Conservation (phyloP, 2,329 filamentous ascomycete species). For the Verruconis gallopava region DNA sequence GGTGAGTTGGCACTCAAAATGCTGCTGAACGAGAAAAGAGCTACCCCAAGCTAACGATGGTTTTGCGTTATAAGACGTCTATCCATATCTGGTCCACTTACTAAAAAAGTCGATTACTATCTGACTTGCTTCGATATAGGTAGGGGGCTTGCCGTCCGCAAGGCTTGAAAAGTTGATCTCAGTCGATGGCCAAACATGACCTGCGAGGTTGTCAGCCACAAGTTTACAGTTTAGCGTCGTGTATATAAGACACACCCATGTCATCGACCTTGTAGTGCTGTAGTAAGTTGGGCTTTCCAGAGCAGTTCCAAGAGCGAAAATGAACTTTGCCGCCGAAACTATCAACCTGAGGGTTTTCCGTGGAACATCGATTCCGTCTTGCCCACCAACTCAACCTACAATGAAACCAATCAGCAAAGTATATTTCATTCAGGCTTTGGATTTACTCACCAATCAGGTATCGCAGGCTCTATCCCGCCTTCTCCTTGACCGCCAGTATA, state of each 20-base stretch:
- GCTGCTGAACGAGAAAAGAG: too few species aligned
- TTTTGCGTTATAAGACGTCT: too few species aligned
- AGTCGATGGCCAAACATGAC: slow-evolving; percentile 35
- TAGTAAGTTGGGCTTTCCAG: slow-evolving; percentile 21
- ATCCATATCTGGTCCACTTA: slow-evolving; percentile 12
- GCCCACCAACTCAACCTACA: not conserved
- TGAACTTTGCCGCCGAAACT: slow-evolving; percentile 30
- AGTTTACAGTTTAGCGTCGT: not conserved
- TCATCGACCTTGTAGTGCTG: slow-evolving; percentile 34
- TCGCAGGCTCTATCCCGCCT: slow-evolving; percentile 31
- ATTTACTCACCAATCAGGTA: slow-evolving; percentile 28
- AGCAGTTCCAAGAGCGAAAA: slow-evolving; percentile 31
- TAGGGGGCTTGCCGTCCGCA: slow-evolving; percentile 27
- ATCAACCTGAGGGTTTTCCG: slow-evolving; percentile 19
- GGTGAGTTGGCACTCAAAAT: too few species aligned
- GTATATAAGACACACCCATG: slow-evolving; percentile 24
- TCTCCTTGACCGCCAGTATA: slow-evolving; percentile 33
- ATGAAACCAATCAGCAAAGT: not conserved
- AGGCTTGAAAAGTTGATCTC: slow-evolving; percentile 33
- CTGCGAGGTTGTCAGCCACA: slow-evolving; percentile 11
- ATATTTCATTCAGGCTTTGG: not conserved
- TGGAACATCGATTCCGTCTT: not conserved
- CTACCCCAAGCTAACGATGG: too few species aligned
- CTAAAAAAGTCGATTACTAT: slow-evolving; percentile 36
- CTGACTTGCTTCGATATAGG: slow-evolving; percentile 31